Percentiles rank a stretch among this genome's conserved stretches.
Conservation (phyloP, 441 rosid species). For the Pelargonium exstipulatum region DNA sequence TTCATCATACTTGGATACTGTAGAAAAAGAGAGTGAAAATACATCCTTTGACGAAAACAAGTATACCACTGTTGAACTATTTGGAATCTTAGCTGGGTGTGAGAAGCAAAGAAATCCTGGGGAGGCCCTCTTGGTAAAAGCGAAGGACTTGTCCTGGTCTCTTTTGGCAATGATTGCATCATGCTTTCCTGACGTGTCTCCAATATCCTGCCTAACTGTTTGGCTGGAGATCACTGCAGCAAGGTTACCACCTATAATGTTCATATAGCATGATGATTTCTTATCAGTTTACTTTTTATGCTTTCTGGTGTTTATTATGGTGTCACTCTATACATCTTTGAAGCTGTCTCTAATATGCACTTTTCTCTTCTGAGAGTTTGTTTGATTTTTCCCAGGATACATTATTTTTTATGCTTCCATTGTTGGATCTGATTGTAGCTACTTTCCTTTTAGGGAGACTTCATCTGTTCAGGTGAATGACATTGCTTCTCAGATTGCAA, state of each 20-base stretch:
- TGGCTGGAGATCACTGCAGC: slow-evolving; percentile 99
- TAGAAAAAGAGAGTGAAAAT: slow-evolving; percentile 39
- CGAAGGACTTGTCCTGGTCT: slow-evolving; percentile 96
- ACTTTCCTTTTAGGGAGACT: slow-evolving; percentile 70
- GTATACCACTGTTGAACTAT: slow-evolving; percentile 69
- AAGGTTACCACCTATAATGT: slow-evolving; percentile 43
- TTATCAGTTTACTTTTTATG: slow-evolving; percentile 4
- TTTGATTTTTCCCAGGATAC: background rate
- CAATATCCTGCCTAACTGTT: slow-evolving; percentile 77
- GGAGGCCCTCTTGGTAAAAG: slow-evolving; percentile 72
- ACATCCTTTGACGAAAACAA: slow-evolving; percentile 48
- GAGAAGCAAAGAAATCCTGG: slow-evolving; percentile 89
- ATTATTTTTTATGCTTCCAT: background rate
- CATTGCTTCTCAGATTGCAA: slow-evolving; percentile 82
- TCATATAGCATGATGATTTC: slow-evolving; percentile 13
- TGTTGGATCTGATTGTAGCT: slow-evolving; percentile 24
- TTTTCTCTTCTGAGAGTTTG: slow-evolving; percentile 3
- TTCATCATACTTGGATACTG: slow-evolving; percentile 43
- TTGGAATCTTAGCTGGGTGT: slow-evolving; percentile 80
- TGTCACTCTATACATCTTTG: background rate
- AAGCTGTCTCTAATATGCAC: slow-evolving; percentile 6
- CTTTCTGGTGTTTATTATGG: slow-evolving; percentile 8
- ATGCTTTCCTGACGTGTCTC: slow-evolving; percentile 86
- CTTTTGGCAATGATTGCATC: slow-evolving; percentile 95
- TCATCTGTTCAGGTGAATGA: slow-evolving; percentile 93